These are phyloP conservation scores for Candida insectalens DNA, from an alignment of 805 yeast genomes.

Conservation along the genomic window DNA sequence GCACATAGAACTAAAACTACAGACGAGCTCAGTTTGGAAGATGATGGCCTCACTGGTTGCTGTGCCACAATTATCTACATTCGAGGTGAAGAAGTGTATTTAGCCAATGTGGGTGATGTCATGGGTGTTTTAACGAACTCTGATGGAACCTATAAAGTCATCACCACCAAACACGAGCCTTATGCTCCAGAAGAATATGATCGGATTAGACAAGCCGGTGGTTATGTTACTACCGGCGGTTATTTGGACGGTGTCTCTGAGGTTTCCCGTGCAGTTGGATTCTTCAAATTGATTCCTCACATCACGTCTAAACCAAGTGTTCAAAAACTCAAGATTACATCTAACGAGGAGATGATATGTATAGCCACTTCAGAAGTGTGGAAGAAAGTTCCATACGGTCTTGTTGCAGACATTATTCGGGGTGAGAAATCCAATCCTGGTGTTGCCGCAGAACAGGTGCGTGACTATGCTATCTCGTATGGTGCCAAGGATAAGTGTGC, in stretches of 20 bases:
- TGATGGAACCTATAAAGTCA: constrained; percentile 68
- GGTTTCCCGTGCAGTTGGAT: constrained; percentile 89
- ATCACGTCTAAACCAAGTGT: constrained; percentile 84
- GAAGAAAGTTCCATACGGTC: constrained; percentile 73
- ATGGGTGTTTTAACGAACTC: constrained; percentile 70
- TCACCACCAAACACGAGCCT: constrained; percentile 80
- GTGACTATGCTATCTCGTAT: constrained; percentile 91
- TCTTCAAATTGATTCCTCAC: constrained; percentile 76
- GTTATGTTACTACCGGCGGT: constrained; percentile 78
- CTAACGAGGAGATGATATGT: constrained; percentile 75
- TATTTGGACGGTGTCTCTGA: constrained; percentile 74
- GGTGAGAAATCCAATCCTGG: constrained; percentile 76
- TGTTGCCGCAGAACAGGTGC: constrained; percentile 83
- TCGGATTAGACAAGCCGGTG: constrained; percentile 85
- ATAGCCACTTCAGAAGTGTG: constrained; percentile 79
- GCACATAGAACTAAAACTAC: constrained; percentile 42
- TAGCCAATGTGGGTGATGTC: constrained; percentile 89
- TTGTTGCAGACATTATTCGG: constrained; percentile 85
- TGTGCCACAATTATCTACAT: constrained; percentile 77
- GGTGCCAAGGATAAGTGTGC: constrained; percentile 76
- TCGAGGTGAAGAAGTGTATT: constrained; percentile 56
- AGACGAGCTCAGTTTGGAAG: constrained; percentile 45
- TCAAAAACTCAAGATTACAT: constrained; percentile 45
- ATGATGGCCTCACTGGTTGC: constrained; percentile 74
- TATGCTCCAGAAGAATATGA: constrained; percentile 70